phyloP scores from a whole-genome alignment of 805 yeast species.

The Jamesozyma piceae region DNA sequence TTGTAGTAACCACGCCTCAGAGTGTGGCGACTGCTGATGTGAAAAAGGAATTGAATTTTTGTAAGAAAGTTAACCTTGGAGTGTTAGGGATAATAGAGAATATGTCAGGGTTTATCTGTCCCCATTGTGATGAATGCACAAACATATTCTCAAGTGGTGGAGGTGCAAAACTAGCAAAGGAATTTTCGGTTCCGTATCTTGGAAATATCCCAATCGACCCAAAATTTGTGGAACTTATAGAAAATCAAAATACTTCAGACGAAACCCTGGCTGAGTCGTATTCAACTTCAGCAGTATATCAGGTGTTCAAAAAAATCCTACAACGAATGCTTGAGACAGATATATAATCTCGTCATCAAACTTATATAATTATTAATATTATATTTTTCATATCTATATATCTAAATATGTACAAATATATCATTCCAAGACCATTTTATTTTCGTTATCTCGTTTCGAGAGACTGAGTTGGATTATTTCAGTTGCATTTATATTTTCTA shows the following conservation, averaged over 20 bases:
- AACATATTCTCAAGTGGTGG: conserved; percentile 92
- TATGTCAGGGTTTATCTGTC: conserved; percentile 95
- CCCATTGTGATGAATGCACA: conserved; percentile 85
- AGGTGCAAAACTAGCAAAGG: conserved; percentile 61
- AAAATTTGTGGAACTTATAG: conserved; percentile 78
- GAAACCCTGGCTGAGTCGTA: conserved; percentile 32
- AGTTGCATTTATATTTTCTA: conserved; percentile 12
- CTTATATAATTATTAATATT: neutral
- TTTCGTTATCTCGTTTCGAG: neutral
- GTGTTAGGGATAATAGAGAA: conserved; percentile 87
- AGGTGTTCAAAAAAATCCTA: conserved; percentile 41
- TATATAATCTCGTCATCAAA: conserved; percentile 6
- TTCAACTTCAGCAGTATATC: conserved; percentile 24
- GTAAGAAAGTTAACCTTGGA: conserved; percentile 71
- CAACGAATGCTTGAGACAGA: conserved; percentile 25
- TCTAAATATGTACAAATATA: neutral
- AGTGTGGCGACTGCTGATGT: conserved; percentile 90
- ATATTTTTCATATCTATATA: neutral
- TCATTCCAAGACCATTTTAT: neutral
- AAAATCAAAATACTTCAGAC: conserved; percentile 35
- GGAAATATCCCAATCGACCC: conserved; percentile 95
- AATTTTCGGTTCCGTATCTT: conserved; percentile 53
- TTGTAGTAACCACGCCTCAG: conserved; percentile 95
- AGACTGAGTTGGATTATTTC: neutral
- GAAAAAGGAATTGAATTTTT: conserved; percentile 84